Evolutionary conservation across 441 rosid genomes (phyloP).

Genomic region (Capsella rubella): DNA sequence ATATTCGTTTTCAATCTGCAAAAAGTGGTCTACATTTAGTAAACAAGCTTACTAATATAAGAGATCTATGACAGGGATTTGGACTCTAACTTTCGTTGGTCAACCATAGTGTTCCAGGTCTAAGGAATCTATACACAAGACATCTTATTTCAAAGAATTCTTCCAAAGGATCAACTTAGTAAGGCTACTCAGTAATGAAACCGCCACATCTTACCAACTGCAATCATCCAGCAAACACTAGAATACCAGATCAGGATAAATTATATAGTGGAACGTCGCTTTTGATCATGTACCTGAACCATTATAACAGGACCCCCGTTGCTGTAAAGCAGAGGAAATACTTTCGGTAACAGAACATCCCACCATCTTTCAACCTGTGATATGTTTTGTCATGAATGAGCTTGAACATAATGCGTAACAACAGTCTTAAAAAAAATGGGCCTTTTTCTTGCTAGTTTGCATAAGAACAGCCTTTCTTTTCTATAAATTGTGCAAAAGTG

Average conservation of each 20-base stretch:
- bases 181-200: constrained; percentile 9
- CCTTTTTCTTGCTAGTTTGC: neutral
- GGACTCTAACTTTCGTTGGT: constrained; percentile 11
- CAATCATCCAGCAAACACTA: neutral
- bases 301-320: constrained; percentile 92
- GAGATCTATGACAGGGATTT: neutral
- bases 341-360: constrained; percentile 74
- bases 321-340: constrained; percentile 71
- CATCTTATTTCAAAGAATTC: neutral
- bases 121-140: neutral
- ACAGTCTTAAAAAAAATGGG: neutral
- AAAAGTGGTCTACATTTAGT: constrained; percentile 25
- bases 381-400: constrained; percentile 28
- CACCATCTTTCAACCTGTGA: constrained; percentile 92
- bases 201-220: neutral
- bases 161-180: neutral
- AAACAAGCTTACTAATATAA: constrained; percentile 8
- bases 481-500: neutral
- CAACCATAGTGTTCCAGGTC: constrained; percentile 5
- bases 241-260: constrained; percentile 17
- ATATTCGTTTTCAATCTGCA: constrained; percentile 95
- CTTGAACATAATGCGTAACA: neutral
- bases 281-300: constrained; percentile 74
- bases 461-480: constrained; percentile 3
- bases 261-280: neutral